A percentile compares a stretch with the other conserved stretches of the same genome.
Conservation (phyloP, 2,329 filamentous ascomycete genomes). For the Chalaropsis thielavioides region DNA sequence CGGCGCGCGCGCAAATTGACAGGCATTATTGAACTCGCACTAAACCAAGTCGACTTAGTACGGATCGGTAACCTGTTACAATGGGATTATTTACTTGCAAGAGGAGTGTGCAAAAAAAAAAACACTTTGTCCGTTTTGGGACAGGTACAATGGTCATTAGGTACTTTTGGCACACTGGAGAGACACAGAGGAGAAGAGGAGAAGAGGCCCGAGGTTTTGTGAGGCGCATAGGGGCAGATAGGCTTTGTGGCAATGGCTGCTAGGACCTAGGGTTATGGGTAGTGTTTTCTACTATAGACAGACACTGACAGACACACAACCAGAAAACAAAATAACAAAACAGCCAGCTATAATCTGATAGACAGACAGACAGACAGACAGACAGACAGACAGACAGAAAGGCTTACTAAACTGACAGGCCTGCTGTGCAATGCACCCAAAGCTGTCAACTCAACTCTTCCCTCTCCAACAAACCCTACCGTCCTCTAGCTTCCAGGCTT, state of each 20-base stretch:
- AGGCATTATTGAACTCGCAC: neutral
- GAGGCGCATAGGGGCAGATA: neutral
- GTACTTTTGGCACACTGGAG: neutral
- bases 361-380: neutral
- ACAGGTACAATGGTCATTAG: neutral
- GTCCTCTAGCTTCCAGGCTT: too few species aligned
- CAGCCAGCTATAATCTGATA: too few species aligned
- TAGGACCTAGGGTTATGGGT: too few species aligned
- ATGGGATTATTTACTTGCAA: neutral
- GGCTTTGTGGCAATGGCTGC: neutral
- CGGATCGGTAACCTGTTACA: neutral
- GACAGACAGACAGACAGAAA: neutral
- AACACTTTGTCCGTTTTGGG: slow-evolving; percentile 1
- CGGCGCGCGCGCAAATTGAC: neutral
- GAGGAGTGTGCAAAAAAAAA: neutral
- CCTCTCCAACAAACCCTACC: too few species aligned
- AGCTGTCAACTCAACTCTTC: too few species aligned
- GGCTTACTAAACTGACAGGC: neutral
- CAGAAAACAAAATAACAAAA: too few species aligned
- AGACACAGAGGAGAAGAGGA: neutral
- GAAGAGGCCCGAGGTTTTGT: neutral
- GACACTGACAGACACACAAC: neutral
- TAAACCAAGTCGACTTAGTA: neutral
- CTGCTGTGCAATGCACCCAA: too few species aligned
- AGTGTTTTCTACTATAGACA: too few species aligned